These are phyloP conservation scores for Pythium insidiosum DNA, from an alignment of 352 stramenopile genomes.

Conservation along the genomic window DNA sequence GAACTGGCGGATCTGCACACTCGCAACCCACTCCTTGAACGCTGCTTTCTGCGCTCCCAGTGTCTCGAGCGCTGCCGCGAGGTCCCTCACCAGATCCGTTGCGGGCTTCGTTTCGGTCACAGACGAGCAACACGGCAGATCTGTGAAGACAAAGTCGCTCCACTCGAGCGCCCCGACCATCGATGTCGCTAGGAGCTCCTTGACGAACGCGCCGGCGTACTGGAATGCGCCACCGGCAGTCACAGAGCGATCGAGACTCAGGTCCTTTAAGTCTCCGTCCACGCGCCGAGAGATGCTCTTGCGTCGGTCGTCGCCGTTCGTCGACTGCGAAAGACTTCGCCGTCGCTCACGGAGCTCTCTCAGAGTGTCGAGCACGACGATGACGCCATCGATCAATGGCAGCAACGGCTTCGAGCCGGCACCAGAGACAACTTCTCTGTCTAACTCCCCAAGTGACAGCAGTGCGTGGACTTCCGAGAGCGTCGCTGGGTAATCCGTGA, in stretches of 20 bases:
- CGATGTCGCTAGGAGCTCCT: constrained; percentile 27
- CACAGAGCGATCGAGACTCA: not conserved
- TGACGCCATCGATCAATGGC: constrained; percentile 46
- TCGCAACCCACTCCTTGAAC: constrained; percentile 58
- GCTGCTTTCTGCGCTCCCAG: constrained; percentile 35
- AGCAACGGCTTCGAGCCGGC: constrained; percentile 22
- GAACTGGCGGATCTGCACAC: constrained; percentile 28
- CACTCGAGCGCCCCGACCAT: constrained; percentile 46
- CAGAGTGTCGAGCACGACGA: constrained; percentile 30
- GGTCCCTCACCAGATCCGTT: constrained; percentile 24
- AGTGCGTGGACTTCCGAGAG: constrained; percentile 37
- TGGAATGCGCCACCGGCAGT: constrained; percentile 28
- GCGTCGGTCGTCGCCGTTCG: constrained; percentile 4
- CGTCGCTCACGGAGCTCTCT: constrained; percentile 20
- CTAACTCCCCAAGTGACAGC: constrained; percentile 29
- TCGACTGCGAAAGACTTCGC: constrained; percentile 17
- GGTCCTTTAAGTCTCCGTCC: constrained; percentile 1
- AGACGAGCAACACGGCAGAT: constrained; percentile 21
- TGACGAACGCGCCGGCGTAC: constrained; percentile 26
- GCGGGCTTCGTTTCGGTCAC: constrained; percentile 11
- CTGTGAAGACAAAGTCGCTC: constrained; percentile 70
- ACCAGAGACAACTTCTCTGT: not conserved
- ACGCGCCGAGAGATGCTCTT: constrained; percentile 6
- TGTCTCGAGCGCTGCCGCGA: constrained; percentile 22
- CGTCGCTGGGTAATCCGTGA: constrained; percentile 49